Evolutionary conservation across 148 eudicot species (phyloP).

Genomic region (Cornus controversa): DNA sequence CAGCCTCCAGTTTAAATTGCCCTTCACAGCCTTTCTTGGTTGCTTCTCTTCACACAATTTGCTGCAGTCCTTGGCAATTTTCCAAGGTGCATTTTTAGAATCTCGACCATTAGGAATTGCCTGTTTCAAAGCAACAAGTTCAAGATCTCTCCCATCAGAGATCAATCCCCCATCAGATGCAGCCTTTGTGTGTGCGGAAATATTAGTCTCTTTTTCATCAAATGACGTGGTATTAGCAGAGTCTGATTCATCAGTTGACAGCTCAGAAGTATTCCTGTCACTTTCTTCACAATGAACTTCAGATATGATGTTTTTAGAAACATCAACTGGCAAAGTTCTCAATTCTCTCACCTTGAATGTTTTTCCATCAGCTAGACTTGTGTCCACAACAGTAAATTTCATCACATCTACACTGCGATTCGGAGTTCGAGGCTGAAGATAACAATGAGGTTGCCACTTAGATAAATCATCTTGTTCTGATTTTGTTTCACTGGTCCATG

Average conservation of each 20-base stretch:
- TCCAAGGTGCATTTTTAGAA: slow-evolving; percentile 2
- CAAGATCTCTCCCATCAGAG: slow-evolving; percentile 9
- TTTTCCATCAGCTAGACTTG: slow-evolving; percentile 34
- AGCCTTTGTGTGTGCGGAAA: not conserved
- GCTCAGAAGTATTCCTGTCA: slow-evolving; percentile 17
- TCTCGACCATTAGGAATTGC: slow-evolving; percentile 4
- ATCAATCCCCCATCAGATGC: not conserved
- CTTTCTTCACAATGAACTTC: slow-evolving; percentile 13
- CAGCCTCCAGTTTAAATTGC: slow-evolving; percentile 4
- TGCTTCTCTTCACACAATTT: slow-evolving; percentile 13
- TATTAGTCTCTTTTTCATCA: not conserved
- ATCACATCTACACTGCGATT: slow-evolving; percentile 14
- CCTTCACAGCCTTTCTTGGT: slow-evolving; percentile 21
- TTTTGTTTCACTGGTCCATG: slow-evolving; percentile 26
- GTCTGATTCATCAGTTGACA: slow-evolving; percentile 28
- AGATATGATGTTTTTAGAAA: not conserved
- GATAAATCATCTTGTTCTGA: slow-evolving; percentile 33
- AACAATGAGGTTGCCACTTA: slow-evolving; percentile 25
- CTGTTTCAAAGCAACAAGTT: not conserved
- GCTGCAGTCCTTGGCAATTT: slow-evolving; percentile 4
- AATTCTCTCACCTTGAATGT: slow-evolving; percentile 28
- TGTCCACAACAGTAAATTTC: slow-evolving; percentile 44
- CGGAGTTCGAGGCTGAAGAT: slow-evolving; percentile 48
- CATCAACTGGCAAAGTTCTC: slow-evolving; percentile 28
- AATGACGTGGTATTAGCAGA: not conserved